Conservation (phyloP, 768 basidiomycete species). For the Paxillus ammoniavirescens region DNA sequence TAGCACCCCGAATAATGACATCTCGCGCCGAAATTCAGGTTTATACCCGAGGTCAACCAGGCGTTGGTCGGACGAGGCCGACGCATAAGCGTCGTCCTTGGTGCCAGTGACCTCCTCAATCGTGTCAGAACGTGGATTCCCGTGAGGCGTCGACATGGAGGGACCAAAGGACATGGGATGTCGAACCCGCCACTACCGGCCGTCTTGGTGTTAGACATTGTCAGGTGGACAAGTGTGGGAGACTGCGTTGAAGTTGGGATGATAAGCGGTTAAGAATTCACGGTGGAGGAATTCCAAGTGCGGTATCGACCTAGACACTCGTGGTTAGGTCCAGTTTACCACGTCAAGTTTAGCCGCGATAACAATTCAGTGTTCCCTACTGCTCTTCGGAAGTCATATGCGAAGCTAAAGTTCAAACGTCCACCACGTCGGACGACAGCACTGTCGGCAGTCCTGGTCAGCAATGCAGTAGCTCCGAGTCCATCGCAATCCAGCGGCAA, state of each 20-base stretch:
- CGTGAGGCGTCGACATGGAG: slow-evolving; percentile 5
- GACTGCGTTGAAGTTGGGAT: background rate
- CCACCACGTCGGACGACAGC: too few species aligned
- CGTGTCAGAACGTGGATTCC: slow-evolving; percentile 9
- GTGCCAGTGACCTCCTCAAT: slow-evolving; percentile 8
- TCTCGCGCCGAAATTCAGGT: slow-evolving; percentile 55
- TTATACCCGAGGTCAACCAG: slow-evolving; percentile 53
- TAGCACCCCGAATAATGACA: slow-evolving; percentile 57
- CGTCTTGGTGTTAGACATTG: background rate
- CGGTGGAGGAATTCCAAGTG: too few species aligned
- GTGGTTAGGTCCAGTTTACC: too few species aligned
- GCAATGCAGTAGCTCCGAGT: too few species aligned
- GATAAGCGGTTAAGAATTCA: background rate
- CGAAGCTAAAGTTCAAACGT: too few species aligned
- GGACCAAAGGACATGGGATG: background rate
- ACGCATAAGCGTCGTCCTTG: slow-evolving; percentile 8
- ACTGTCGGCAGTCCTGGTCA: too few species aligned
- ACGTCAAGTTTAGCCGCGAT: too few species aligned
- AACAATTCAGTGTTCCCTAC: too few species aligned
- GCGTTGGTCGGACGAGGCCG: slow-evolving; percentile 37
- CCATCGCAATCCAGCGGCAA: too few species aligned
- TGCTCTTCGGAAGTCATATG: too few species aligned
- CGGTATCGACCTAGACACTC: too few species aligned
- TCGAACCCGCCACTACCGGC: background rate
- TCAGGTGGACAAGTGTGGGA: background rate